Evolutionary conservation across 306 rosid genomes (phyloP).

Genomic region (Lablab purpureus): DNA sequence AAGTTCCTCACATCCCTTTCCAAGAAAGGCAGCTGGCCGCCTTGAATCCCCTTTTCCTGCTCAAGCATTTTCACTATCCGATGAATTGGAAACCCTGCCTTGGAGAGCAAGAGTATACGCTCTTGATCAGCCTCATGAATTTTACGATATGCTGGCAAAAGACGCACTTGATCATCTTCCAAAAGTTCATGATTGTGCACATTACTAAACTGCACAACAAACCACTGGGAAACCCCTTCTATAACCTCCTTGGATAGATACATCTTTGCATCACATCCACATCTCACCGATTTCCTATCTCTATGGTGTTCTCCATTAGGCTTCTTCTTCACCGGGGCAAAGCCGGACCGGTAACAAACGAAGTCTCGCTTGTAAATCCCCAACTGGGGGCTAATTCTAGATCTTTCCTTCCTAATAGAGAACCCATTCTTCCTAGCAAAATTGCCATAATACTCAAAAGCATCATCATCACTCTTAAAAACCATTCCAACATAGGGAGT

Average conservation of each 20-base stretch:
- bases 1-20: slow-evolving; percentile 98
- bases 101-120: slow-evolving; percentile 85
- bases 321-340: slow-evolving; percentile 89
- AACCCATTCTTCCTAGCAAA: slow-evolving; percentile 92
- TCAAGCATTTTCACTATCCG: slow-evolving; percentile 95
- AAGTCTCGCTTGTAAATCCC: slow-evolving; percentile 94
- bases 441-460: slow-evolving; percentile 89
- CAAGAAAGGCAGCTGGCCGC: slow-evolving; percentile 89
- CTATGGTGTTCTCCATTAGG: slow-evolving; percentile 84
- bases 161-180: slow-evolving; percentile 97
- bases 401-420: slow-evolving; percentile 89
- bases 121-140: slow-evolving; percentile 94
- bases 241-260: slow-evolving; percentile 87
- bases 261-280: slow-evolving; percentile 99
- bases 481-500: slow-evolving; percentile 97
- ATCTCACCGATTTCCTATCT: slow-evolving; percentile 90
- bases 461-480: slow-evolving; percentile 87
- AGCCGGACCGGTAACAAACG: slow-evolving; percentile 96
- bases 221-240: slow-evolving; percentile 89
- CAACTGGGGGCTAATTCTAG: slow-evolving; percentile 91
- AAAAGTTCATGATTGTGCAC: slow-evolving; percentile 92
- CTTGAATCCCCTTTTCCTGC: slow-evolving; percentile 94
- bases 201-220: slow-evolving; percentile 91
- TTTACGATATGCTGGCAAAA: slow-evolving; percentile 90
- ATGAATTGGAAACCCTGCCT: slow-evolving; percentile 93